phyloP scores from a whole-genome alignment of 306 rosid species.

The Cercis canadensis region DNA sequence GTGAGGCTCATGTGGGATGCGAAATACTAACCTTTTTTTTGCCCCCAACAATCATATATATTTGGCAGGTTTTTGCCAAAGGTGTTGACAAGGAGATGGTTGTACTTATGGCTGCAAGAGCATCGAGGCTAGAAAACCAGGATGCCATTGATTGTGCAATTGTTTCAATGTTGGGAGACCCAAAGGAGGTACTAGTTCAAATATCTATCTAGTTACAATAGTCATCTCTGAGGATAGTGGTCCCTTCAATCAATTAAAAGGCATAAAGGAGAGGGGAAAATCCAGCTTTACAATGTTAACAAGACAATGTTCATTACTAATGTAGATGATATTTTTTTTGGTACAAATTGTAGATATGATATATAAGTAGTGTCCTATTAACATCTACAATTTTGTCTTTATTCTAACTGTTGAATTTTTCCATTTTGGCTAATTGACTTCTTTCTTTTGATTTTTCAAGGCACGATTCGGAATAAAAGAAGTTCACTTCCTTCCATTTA shows the following conservation, averaged over 20 bases:
- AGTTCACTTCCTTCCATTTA: slow-evolving; percentile 86
- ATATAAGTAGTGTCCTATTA: background rate
- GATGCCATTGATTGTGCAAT: slow-evolving; percentile 81
- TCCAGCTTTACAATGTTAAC: background rate
- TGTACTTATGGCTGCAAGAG: slow-evolving; percentile 84
- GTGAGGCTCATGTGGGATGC: too few relatives aligned
- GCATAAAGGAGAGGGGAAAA: too few relatives aligned
- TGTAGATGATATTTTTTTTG: too few relatives aligned
- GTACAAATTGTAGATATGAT: background rate
- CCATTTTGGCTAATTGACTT: slow-evolving; percentile 11
- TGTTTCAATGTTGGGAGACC: slow-evolving; percentile 76
- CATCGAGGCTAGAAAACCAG: slow-evolving; percentile 77
- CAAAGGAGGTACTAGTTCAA: slow-evolving; percentile 63
- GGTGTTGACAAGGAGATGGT: slow-evolving; percentile 67
- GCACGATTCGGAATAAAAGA: slow-evolving; percentile 68
- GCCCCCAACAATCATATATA: background rate
- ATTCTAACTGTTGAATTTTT: slow-evolving; percentile 1
- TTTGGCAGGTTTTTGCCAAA: slow-evolving; percentile 59
- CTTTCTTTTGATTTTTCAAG: slow-evolving; percentile 39
- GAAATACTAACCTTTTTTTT: background rate
- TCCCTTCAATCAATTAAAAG: background rate
- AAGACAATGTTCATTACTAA: too few relatives aligned
- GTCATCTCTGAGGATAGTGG: background rate
- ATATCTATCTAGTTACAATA: slow-evolving; percentile 5
- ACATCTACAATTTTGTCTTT: background rate